Evolutionary conservation across 1,284 basidiomycete species (phyloP).

Genomic region (Calocybe gambosa): DNA sequence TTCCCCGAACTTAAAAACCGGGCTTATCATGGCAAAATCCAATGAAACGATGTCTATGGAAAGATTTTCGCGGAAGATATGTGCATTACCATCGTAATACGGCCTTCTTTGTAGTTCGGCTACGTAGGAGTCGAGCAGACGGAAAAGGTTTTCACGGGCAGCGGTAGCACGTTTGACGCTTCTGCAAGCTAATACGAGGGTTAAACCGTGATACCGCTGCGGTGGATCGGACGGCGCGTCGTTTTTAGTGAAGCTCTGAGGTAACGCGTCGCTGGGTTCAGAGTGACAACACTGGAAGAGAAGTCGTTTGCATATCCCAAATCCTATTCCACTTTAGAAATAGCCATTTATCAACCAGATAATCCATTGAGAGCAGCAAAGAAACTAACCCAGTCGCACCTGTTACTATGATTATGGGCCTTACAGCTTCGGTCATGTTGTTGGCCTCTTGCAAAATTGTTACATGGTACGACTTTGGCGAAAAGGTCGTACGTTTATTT

Average conservation of each 20-base stretch:
- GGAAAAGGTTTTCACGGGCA: constrained; percentile 51
- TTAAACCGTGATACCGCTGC: constrained; percentile 47
- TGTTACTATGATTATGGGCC: constrained; percentile 32
- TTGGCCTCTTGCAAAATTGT: constrained; percentile 2
- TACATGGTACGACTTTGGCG: constrained; percentile 14
- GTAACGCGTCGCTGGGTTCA: constrained; percentile 43
- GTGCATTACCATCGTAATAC: constrained; percentile 43
- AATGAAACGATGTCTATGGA: constrained; percentile 56
- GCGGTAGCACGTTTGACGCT: constrained; percentile 56
- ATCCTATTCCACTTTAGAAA: constrained; percentile 68
- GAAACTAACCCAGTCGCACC: constrained; percentile 39
- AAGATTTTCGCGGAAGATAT: constrained; percentile 56
- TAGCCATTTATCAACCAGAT: background rate
- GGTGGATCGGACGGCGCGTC: constrained; percentile 16
- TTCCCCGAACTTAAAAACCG: constrained; percentile 60
- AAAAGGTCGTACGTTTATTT: no score
- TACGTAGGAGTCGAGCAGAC: constrained; percentile 50
- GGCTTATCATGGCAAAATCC: constrained; percentile 61
- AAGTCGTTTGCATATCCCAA: constrained; percentile 79
- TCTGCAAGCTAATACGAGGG: constrained; percentile 81
- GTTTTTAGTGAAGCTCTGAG: constrained; percentile 28
- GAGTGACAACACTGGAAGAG: constrained; percentile 60
- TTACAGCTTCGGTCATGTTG: constrained; percentile 17
- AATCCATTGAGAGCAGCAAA: background rate
- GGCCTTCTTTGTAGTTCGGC: constrained; percentile 26